phyloP scores from a whole-genome alignment of 176 grass and related monocot genomes.

The Cocos nucifera region DNA sequence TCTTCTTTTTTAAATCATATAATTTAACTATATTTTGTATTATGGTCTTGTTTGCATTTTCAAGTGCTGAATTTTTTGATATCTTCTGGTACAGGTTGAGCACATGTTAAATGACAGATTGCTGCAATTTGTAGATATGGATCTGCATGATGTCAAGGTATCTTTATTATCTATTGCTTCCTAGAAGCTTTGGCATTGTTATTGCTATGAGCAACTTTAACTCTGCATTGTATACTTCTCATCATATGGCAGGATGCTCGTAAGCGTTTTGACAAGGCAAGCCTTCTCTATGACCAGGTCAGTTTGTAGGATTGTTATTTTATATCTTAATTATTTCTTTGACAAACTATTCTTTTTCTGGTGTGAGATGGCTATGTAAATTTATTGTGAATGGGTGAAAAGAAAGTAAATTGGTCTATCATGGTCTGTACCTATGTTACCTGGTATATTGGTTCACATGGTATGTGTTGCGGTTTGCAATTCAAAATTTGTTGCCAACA shows the following conservation, averaged over 20 bases:
- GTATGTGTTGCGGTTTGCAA: no score
- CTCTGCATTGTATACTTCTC: background rate
- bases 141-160: constrained; percentile 97
- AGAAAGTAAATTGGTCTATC: no score
- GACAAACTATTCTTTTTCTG: no score
- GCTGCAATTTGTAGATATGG: constrained; percentile 90
- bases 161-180: background rate
- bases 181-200: background rate
- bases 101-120: constrained; percentile 97
- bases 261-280: constrained; percentile 9
- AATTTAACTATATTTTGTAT: no score
- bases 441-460: no score
- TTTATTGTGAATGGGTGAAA: no score
- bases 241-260: constrained; percentile 14
- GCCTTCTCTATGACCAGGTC: constrained; percentile 12
- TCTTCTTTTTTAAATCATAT: no score
- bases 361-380: no score
- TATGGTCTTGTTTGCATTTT: background rate
- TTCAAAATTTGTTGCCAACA: no score
- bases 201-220: no score
- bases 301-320: background rate
- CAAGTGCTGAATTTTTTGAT: background rate
- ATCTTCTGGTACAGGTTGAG: constrained; percentile 54
- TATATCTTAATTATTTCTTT: no score
- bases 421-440: no score